These are phyloP conservation scores for Trichomonas tenax DNA, from an alignment of 208 protist species.

Conservation along the genomic window DNA sequence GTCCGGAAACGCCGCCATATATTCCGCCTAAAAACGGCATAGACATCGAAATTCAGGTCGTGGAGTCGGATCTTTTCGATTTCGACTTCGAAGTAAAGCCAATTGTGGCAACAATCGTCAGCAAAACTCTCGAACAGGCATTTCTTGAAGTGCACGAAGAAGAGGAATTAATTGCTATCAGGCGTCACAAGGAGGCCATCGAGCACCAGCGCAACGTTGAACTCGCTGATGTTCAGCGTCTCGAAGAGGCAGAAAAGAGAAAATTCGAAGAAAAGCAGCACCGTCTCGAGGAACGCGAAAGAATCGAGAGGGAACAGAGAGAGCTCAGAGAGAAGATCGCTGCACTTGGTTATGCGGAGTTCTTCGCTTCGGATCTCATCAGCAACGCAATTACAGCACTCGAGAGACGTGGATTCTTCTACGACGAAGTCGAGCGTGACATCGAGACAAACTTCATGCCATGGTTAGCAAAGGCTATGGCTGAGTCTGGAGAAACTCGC, in stretches of 20 bases:
- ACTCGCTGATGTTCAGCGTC: constrained; percentile 70
- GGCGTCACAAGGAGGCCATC: constrained; percentile 74
- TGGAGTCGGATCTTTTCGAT: constrained; percentile 55
- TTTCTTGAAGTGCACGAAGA: constrained; percentile 91
- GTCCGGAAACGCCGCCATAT: constrained; percentile 69
- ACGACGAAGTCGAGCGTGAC: constrained; percentile 68
- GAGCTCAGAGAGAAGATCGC: constrained; percentile 69
- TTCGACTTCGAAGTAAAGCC: constrained; percentile 85
- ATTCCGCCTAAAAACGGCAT: constrained; percentile 74
- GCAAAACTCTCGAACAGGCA: constrained; percentile 84
- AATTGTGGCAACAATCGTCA: constrained; percentile 81
- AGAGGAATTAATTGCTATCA: constrained; percentile 74
- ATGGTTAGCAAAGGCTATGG: constrained; percentile 54
- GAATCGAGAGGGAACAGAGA: constrained; percentile 58
- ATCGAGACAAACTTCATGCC: constrained; percentile 77
- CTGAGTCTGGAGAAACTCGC: neutral
- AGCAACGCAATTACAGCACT: constrained; percentile 66
- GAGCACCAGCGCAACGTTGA: constrained; percentile 79
- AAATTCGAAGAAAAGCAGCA: constrained; percentile 79
- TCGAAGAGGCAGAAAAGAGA: constrained; percentile 75
- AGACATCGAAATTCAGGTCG: constrained; percentile 78
- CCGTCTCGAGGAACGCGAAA: constrained; percentile 71
- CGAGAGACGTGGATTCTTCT: constrained; percentile 77
- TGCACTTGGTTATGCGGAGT: constrained; percentile 68
- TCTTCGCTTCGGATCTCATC: constrained; percentile 51